Percentiles rank a stretch among this genome's conserved stretches.
These are phyloP conservation scores for Chlorella sp. DNA, from an alignment of 139 green algal species.

Conservation along the genomic window DNA sequence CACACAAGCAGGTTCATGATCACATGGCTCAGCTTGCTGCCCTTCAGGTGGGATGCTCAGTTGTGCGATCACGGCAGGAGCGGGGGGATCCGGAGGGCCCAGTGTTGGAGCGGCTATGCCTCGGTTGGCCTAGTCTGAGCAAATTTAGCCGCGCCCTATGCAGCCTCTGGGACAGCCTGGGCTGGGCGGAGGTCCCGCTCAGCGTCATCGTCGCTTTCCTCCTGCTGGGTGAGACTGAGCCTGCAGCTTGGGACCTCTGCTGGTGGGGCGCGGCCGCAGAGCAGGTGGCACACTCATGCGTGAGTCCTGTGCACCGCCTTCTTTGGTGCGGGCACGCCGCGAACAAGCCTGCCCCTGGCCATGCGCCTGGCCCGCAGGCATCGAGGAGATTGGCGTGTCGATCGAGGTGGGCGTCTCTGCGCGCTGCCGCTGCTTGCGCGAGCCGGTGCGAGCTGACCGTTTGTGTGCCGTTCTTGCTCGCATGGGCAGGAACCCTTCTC, in stretches of 20 bases:
- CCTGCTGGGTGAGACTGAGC: constrained; percentile 54
- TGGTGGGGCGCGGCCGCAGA: not conserved
- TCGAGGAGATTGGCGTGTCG: constrained; percentile 82
- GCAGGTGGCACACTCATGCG: not conserved
- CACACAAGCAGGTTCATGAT: constrained; percentile 14
- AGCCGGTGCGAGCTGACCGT: too few species aligned
- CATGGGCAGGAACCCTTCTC: constrained; percentile 43
- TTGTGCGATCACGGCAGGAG: not conserved
- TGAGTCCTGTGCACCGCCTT: not conserved
- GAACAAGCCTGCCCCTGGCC: not conserved
- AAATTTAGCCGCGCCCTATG: constrained; percentile 29
- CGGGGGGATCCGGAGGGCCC: not conserved
- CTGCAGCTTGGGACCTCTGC: not conserved
- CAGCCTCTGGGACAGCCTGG: constrained; percentile 64
- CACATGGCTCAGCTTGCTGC: constrained; percentile 24
- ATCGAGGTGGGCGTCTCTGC: constrained; percentile 42
- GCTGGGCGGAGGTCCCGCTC: constrained; percentile 67
- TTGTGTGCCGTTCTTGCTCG: not conserved
- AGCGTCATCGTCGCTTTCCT: constrained; percentile 64
- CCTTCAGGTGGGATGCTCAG: not conserved
- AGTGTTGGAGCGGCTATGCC: not conserved
- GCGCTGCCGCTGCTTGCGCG: too few species aligned
- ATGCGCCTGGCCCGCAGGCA: constrained; percentile 42
- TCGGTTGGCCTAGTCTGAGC: not conserved
- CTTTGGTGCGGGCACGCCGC: not conserved